phyloP scores from a whole-genome alignment of 2,329 filamentous ascomycete species.

The Aspergillus ustus region DNA sequence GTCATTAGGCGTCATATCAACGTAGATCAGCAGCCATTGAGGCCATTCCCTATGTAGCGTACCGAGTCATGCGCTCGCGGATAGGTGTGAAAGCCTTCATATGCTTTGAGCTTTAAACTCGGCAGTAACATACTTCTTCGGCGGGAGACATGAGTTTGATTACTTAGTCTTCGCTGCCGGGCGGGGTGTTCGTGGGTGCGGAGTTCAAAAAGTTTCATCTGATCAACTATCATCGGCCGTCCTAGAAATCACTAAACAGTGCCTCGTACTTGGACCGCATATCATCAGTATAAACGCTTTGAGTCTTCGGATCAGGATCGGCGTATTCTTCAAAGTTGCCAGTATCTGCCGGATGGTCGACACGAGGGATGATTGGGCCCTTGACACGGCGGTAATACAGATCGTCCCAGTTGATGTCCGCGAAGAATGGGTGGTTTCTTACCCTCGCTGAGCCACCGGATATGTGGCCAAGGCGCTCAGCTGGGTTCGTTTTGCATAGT shows the following conservation, averaged over 20 bases:
- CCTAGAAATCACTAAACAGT: conserved; percentile 65
- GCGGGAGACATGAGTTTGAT: not conserved
- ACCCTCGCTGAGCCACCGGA: conserved; percentile 63
- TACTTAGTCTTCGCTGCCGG: not conserved
- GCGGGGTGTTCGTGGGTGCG: not conserved
- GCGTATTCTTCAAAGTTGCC: conserved; percentile 71
- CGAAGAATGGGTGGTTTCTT: conserved; percentile 66
- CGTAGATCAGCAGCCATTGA: not conserved
- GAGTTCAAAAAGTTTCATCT: not conserved
- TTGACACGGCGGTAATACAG: conserved; percentile 63
- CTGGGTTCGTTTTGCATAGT: conserved; percentile 67
- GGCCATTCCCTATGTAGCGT: not conserved
- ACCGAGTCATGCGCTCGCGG: not conserved
- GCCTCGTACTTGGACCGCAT: conserved; percentile 64
- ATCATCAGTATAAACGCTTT: conserved; percentile 62
- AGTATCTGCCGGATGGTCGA: conserved; percentile 64
- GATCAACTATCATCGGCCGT: not conserved
- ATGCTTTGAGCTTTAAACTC: not conserved
- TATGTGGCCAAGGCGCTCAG: conserved; percentile 66
- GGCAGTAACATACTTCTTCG: not conserved
- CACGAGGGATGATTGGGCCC: conserved; percentile 66
- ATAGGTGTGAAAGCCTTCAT: not conserved
- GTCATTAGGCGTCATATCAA: not conserved
- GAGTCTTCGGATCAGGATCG: conserved; percentile 55
- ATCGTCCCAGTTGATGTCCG: conserved; percentile 65